phyloP scores from a whole-genome alignment of 345 rosid species.

The Turritis glabra region DNA sequence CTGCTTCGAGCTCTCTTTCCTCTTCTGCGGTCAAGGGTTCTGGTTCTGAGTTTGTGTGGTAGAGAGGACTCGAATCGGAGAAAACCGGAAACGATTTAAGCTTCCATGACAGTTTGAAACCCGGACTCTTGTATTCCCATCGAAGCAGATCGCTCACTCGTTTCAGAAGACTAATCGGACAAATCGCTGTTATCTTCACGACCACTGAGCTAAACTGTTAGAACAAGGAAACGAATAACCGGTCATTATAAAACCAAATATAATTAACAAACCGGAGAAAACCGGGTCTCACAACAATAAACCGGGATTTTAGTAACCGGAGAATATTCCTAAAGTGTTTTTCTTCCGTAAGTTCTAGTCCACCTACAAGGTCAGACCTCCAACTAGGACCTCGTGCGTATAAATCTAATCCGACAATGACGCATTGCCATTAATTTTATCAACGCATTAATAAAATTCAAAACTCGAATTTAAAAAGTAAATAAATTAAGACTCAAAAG shows the following conservation, averaged over 20 bases:
- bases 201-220: slow-evolving; percentile 74
- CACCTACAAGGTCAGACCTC: slow-evolving; percentile 10
- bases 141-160: slow-evolving; percentile 75
- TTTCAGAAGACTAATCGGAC: slow-evolving; percentile 61
- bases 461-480: neutral
- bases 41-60: slow-evolving; percentile 69
- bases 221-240: neutral
- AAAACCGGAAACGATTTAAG: slow-evolving; percentile 58
- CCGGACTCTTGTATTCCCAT: slow-evolving; percentile 70
- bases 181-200: slow-evolving; percentile 75
- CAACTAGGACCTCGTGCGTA: slow-evolving; percentile 26
- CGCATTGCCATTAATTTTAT: neutral
- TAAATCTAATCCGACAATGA: slow-evolving; percentile 30
- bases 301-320: slow-evolving; percentile 6
- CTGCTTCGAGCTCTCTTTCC: slow-evolving; percentile 57
- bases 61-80: slow-evolving; percentile 65
- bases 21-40: slow-evolving; percentile 63
- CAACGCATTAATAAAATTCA: neutral
- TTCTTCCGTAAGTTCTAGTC: slow-evolving; percentile 11
- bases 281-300: neutral
- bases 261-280: neutral
- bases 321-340: slow-evolving; percentile 30
- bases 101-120: slow-evolving; percentile 78
- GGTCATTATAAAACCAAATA: neutral
- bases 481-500: neutral